Evolutionary conservation across 1,139 yeast genomes (phyloP), one percentile per base, ranked within the genome.

Genomic region (Geotrichum carabidarum): DNA sequence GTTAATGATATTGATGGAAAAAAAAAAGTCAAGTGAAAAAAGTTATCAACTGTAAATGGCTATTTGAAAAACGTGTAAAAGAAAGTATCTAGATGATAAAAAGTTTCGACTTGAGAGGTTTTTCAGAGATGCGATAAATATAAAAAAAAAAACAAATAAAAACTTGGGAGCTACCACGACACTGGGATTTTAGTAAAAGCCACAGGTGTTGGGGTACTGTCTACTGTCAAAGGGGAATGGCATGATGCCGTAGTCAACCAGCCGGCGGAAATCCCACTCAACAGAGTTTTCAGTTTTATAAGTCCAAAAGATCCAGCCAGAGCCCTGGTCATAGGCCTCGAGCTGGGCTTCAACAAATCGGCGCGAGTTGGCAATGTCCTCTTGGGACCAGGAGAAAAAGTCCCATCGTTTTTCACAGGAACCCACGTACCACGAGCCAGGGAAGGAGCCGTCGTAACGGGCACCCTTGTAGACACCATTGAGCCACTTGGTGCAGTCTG

Each of bases 291-390:
- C 98, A 34, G 95, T 86, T 75, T 89, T 91, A 82, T 86, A 90
- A 70, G 84, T 83, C 99, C 97, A 93, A 76, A 85, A 87, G 58
- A 90, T 77, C 90, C 95, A 90, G 14, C 97, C 97, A 56, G 78
- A 78, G 48, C 81, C 78, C 63, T 77, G 77, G 63, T 84, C 89
- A 65, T 78, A 89, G 2, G 94, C 86, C 65, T 88, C 96, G 62
- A 93, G 72, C 74, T 93, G 98, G 34, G 96, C 96, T 71, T 91
- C 97, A 57, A 91, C 76, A 67, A 78, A 86, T 62, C 74, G 78
- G 67, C 96, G 81, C 18, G 86, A 82, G 62, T 84, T 75, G 15
- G 66, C 63, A 64, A 76, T 80, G 63, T 81, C 77, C 48, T 78
- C 77, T 1, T 73, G 74, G 5, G 86, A 72, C 96, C 96, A 89